Base-by-base conservation (phyloP, 257 asterid species). In the Voacanga thouarsii region DNA sequence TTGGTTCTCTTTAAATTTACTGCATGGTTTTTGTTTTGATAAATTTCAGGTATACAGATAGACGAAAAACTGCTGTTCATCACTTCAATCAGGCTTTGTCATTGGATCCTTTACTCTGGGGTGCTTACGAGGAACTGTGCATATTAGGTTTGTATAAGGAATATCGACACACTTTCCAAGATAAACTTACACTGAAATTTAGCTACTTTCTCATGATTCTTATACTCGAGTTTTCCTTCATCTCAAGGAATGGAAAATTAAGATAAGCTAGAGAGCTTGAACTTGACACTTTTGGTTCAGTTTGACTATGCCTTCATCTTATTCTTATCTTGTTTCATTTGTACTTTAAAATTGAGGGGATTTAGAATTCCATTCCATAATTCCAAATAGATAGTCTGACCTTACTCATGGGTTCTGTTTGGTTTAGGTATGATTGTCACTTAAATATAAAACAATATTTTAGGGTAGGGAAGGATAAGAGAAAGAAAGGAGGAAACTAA, bases 121-220 rank as follows among this genome's bases (percentile, higher is more conserved):
- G 91, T 88, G 99, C 99, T 75, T 93, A 93, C 82, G 99, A 95
- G 83, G 99, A 95, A 84, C 91, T 95, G 49, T 95, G 97, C 83
- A 77, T 89, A 77, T 92, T 95, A 92, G 98, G 99, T 93, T 79
- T 72, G 85, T 72, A 56, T 59, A 75, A 57, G n/a, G 67, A 41
- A 77, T 70, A 24, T 21, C 69, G 23, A 37, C 24, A n/a, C 23
- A 44, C 16, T 53, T 45, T 39, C 28, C 30, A 21, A 16, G 73
- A 19, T 21, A 68, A 41, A 30, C 47, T 67, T 41, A 68, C 51
- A 21, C 50, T 41, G 43, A 72, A 3, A 50, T 41, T 73, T 79
- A 0, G 23, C 59, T 53, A 15, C 4, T 23, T 53, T 53, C 59
- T 53, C 11, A 55, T 55, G 26, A 21, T 55, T 18, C 71, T 66